A percentile compares a stretch with the other conserved stretches of the same genome.
Conservation (phyloP, 768 basidiomycete genomes). For the Heimioporus sp. region DNA sequence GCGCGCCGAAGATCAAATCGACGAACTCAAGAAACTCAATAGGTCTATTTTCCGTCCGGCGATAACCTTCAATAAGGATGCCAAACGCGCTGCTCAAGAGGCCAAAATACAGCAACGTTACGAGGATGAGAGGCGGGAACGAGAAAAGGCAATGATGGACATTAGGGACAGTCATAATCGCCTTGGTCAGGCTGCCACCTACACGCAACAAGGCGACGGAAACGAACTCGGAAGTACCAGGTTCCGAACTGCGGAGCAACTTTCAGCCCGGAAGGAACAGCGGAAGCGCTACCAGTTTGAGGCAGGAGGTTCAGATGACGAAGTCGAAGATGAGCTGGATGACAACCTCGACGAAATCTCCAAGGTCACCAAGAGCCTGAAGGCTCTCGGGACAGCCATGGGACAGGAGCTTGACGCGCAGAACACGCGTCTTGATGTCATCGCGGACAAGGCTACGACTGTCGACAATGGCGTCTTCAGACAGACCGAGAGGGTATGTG, state of each 20-base stretch:
- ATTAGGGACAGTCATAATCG: slow-evolving; percentile 86
- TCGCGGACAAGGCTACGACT: slow-evolving; percentile 73
- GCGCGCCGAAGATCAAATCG: slow-evolving; percentile 90
- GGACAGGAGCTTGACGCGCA: slow-evolving; percentile 87
- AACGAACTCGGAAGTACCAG: slow-evolving; percentile 40
- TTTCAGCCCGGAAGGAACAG: slow-evolving; percentile 59
- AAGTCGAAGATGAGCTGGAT: slow-evolving; percentile 92
- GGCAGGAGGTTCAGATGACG: slow-evolving; percentile 85
- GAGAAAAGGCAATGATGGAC: slow-evolving; percentile 83
- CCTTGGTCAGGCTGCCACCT: slow-evolving; percentile 69
- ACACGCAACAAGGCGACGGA: slow-evolving; percentile 46
- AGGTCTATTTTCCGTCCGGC: slow-evolving; percentile 92
- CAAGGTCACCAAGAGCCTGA: slow-evolving; percentile 73
- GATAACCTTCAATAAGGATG: slow-evolving; percentile 90
- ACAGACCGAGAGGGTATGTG: slow-evolving; percentile 77
- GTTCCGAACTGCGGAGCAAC: slow-evolving; percentile 49
- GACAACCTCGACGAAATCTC: slow-evolving; percentile 86
- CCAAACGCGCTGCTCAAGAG: slow-evolving; percentile 85
- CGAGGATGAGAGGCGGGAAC: slow-evolving; percentile 79
- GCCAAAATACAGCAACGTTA: slow-evolving; percentile 81
- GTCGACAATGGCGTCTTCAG: slow-evolving; percentile 74
- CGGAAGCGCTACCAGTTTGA: slow-evolving; percentile 91
- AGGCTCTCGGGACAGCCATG: slow-evolving; percentile 77
- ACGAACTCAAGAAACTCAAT: slow-evolving; percentile 92
- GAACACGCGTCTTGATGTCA: slow-evolving; percentile 73